These are phyloP conservation scores for Cardamine occulta DNA, from an alignment of 345 rosid species.

Conservation along the genomic window DNA sequence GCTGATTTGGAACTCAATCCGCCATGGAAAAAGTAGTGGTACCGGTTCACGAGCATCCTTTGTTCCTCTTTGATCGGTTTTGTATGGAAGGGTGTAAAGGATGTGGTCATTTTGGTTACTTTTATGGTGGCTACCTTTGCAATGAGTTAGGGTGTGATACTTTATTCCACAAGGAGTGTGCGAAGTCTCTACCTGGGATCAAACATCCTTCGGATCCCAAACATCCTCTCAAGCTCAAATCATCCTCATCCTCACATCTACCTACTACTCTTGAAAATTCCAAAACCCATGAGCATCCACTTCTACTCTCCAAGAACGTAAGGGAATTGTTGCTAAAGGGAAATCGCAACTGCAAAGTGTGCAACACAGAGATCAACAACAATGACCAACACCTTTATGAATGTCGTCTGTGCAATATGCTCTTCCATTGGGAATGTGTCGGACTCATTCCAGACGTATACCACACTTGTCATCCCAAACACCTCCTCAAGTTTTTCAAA, in stretches of 20 bases:
- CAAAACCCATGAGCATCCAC: not conserved
- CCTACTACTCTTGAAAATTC: not conserved
- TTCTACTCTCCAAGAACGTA: no score
- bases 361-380: not conserved
- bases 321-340: no score
- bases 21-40: not conserved
- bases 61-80: not conserved
- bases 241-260: no score
- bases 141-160: not conserved
- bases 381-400: not conserved
- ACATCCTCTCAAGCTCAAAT: not conserved
- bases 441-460: not conserved
- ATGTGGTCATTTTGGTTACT: no score
- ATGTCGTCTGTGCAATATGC: not conserved
- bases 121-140: not conserved
- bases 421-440: not conserved
- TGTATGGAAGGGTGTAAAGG: no score
- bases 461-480: not conserved
- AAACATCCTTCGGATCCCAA: not conserved
- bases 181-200: not conserved
- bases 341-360: not conserved
- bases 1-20: not conserved
- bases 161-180: not conserved
- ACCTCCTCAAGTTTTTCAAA: not conserved
- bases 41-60: not conserved